phyloP scores from a whole-genome alignment of 2,329 filamentous ascomycete species.

The Parafenestella ontariensis region DNA sequence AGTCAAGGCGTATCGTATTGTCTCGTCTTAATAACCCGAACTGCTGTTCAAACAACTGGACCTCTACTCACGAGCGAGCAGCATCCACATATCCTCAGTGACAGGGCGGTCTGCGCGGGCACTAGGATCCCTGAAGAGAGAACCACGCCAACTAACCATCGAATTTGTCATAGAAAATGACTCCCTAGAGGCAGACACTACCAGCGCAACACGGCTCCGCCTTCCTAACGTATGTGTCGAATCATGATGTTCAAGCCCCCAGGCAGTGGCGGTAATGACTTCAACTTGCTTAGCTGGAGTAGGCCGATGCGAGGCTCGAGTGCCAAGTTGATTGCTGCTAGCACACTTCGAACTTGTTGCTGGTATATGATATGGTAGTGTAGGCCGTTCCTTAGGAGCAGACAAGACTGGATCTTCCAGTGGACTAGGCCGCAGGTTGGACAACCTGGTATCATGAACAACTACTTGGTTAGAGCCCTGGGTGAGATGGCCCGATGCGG shows the following conservation, averaged over 20 bases:
- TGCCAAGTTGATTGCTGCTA: background rate
- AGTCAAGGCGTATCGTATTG: too few species aligned
- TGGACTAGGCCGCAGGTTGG: background rate
- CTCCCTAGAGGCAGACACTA: background rate
- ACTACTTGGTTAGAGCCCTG: background rate
- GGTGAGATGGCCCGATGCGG: background rate
- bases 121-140: background rate
- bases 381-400: background rate
- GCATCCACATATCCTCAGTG: background rate
- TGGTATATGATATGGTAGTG: background rate
- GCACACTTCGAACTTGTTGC: background rate
- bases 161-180: background rate
- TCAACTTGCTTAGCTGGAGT: background rate
- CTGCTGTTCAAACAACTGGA: background rate
- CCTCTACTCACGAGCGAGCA: background rate
- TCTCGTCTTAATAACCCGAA: too few species aligned
- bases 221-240: background rate
- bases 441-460: background rate
- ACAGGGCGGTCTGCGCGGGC: background rate
- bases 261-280: background rate
- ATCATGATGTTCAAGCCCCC: background rate
- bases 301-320: background rate
- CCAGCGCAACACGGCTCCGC: background rate
- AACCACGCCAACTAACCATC: background rate
- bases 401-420: background rate